Evolutionary conservation across 2,329 filamentous ascomycete genomes (phyloP), one percentile per base, ranked within the genome.

Genomic region (Aspergillus candidus): DNA sequence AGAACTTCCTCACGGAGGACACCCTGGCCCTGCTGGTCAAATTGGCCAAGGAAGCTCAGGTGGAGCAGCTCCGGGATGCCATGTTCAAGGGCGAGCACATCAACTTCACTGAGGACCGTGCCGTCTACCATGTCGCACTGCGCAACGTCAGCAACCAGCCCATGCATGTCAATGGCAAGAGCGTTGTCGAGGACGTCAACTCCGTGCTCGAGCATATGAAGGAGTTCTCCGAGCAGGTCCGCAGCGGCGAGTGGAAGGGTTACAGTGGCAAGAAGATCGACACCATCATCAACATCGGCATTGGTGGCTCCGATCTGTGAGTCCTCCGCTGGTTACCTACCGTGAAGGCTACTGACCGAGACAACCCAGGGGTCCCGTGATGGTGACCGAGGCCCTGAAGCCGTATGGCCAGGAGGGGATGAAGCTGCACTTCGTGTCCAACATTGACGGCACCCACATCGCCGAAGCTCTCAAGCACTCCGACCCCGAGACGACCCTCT

Each of bases 1-100:
- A 98, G 82, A 98, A 98, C 80, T 90, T 98, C 71, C 70, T 97
- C 60, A 93, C 86, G 50, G 87, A 95, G 57, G 90, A 97, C 72
- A 97, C 91, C 4, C 76, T 97, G 40, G 77, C 84, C 54, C 78
- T 95, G 39, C 80, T 98, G 42, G 77, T 94, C 60, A 84, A 94
- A 75, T 82, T 98, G 22, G 93, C 93, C 52, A 84, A 90, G 72
- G 86, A 97, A 73, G 89, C 91, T 54, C 84, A 84, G 56, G 71
- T 98, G 32, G 90, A 95, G 76, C 80, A 94, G 76, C 87, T 96
- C 67, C 86, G 93, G 53, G 91, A 98, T 80, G 83, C 84, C 64
- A 95, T 98, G 90, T 98, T 98, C 72, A 83, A 82, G 46, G 93
- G 93, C 58, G 88, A 97, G 65, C 91, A 94, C 79, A 97, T 98